These are phyloP conservation scores for Penicillium turbatum DNA, from an alignment of 495 filamentous ascomycete genomes.

Conservation along the genomic window DNA sequence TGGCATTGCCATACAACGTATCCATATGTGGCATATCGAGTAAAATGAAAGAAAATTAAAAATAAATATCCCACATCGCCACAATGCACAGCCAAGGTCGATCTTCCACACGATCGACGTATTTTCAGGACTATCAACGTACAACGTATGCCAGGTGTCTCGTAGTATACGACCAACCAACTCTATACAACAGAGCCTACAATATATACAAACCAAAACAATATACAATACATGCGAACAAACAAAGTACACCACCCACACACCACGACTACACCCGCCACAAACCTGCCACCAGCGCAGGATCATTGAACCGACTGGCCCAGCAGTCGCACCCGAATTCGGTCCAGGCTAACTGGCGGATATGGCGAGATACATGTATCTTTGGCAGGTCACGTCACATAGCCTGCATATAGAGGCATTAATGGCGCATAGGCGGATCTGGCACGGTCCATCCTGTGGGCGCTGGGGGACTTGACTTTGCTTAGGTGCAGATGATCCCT, in stretches of 20 bases:
- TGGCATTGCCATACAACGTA: background rate
- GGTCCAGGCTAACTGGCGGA: slow-evolving; percentile 10
- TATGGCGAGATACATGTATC: slow-evolving; percentile 5
- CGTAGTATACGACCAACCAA: too few relatives aligned
- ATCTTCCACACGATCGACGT: slow-evolving; percentile 1
- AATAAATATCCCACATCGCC: slow-evolving; percentile 4
- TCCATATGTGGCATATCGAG: background rate
- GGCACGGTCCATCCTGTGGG: slow-evolving; percentile 6
- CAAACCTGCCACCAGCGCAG: slow-evolving; percentile 5
- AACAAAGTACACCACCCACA: too few relatives aligned
- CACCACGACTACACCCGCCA: too few relatives aligned
- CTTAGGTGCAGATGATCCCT: background rate
- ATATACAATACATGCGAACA: too few relatives aligned
- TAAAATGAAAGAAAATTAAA: background rate
- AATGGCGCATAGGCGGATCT: slow-evolving; percentile 21
- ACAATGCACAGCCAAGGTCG: slow-evolving; percentile 5
- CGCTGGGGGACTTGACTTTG: background rate
- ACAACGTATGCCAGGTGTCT: background rate
- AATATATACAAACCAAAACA: too few relatives aligned
- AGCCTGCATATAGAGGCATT: slow-evolving; percentile 1
- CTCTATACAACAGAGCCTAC: too few relatives aligned
- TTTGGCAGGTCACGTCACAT: background rate
- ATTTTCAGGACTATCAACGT: background rate
- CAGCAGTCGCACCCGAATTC: slow-evolving; percentile 26
- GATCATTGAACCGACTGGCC: slow-evolving; percentile 24